Percentiles rank a stretch among this genome's conserved stretches.
Evolutionary conservation across 371 early-diverging fungal species (phyloP).

Genomic region (Mortierella sp.): DNA sequence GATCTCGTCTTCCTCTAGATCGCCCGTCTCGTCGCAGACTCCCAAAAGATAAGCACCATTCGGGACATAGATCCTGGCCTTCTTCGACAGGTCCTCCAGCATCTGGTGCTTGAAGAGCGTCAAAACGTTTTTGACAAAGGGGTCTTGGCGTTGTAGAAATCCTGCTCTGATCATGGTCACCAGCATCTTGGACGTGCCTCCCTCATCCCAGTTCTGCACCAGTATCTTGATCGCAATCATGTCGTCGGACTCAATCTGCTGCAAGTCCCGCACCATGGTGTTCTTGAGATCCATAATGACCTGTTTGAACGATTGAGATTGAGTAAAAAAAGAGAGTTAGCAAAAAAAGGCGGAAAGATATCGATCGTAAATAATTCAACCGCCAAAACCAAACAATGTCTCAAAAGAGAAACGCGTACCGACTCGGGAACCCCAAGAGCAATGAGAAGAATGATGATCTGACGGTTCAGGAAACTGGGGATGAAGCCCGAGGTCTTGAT

Average conservation of each 20-base stretch:
- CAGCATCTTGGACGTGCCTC: conserved; percentile 66
- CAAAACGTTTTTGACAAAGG: conserved; percentile 69
- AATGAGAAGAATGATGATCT: conserved; percentile 77
- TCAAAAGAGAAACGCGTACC: conserved; percentile 1
- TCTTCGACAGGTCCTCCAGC: conserved; percentile 76
- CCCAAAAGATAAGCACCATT: conserved; percentile 82
- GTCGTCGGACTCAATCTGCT: conserved; percentile 60
- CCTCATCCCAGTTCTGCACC: conserved; percentile 66
- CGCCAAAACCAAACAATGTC: not conserved
- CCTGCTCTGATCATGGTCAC: conserved; percentile 69
- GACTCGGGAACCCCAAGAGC: conserved; percentile 73
- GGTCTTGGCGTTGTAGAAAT: conserved; percentile 67
- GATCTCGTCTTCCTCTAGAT: conserved; percentile 75
- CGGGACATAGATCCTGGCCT: conserved; percentile 77
- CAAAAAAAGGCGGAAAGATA: not conserved
- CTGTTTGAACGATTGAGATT: conserved; percentile 10
- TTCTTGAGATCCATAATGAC: conserved; percentile 67
- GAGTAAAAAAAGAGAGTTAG: not conserved
- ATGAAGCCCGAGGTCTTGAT: conserved; percentile 67
- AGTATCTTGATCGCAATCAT: conserved; percentile 65
- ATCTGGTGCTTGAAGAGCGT: conserved; percentile 66
- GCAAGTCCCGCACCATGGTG: conserved; percentile 61
- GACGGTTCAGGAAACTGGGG: conserved; percentile 79
- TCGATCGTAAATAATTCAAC: not conserved
- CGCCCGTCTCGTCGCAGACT: conserved; percentile 81